Conservation (phyloP, 495 filamentous ascomycete genomes). For the Hypomontagnella monticulosa region DNA sequence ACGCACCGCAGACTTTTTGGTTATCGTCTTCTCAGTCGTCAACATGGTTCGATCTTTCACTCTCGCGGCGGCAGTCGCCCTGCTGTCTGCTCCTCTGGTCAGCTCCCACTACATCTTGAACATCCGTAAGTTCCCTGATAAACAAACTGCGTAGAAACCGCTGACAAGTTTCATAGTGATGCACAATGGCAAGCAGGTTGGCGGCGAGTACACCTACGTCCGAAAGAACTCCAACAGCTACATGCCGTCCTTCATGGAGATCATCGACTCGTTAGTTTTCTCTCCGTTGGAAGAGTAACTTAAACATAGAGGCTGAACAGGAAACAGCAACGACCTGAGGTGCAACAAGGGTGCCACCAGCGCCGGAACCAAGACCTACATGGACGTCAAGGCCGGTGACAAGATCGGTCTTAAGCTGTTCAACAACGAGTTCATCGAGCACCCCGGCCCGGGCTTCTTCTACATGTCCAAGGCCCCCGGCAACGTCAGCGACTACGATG, state of each 20-base stretch:
- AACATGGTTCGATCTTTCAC: conserved; percentile 46
- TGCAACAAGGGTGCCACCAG: conserved; percentile 58
- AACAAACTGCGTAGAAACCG: conserved; percentile 21
- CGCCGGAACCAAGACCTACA: conserved; percentile 43
- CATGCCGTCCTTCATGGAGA: conserved; percentile 53
- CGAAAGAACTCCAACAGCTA: conserved; percentile 52
- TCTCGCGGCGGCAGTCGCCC: conserved; percentile 37
- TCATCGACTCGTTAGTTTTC: conserved; percentile 43
- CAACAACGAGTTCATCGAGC: conserved; percentile 58
- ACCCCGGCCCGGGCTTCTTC: conserved; percentile 57
- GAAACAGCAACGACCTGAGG: conserved; percentile 52
- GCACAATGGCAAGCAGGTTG: conserved; percentile 51
- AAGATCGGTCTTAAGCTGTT: conserved; percentile 58
- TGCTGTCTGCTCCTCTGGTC: conserved; percentile 41
- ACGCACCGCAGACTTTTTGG: conserved; percentile 1
- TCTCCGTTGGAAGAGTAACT: neutral
- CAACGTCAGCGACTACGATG: conserved; percentile 56
- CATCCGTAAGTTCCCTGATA: conserved; percentile 38
- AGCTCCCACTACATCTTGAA: conserved; percentile 55
- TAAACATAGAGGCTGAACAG: conserved; percentile 4
- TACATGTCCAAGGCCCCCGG: conserved; percentile 60
- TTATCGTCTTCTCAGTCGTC: conserved; percentile 7
- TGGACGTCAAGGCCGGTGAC: conserved; percentile 55
- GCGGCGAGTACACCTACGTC: conserved; percentile 54
- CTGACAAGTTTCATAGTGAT: conserved; percentile 33